Percentiles rank a stretch among this genome's conserved stretches.
Evolutionary conservation across 768 basidiomycete species (phyloP).

Genomic region (Suillus placidus): DNA sequence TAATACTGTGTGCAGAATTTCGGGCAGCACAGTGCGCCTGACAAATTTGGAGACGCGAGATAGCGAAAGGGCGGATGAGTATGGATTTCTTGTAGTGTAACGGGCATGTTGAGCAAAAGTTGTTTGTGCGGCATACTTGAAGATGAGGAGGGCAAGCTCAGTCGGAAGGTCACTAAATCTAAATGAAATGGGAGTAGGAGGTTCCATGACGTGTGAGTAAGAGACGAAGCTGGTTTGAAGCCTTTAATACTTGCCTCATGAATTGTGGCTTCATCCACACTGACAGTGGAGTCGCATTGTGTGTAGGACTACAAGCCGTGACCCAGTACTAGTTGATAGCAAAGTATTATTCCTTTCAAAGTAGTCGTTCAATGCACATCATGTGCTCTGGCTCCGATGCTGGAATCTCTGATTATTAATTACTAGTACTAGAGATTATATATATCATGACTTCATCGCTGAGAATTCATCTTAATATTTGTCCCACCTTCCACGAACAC

Average conservation of each 20-base stretch:
- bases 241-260: background rate
- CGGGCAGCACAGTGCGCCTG: constrained; percentile 38
- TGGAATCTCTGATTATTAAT: no score
- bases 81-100: constrained; percentile 4
- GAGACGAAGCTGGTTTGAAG: background rate
- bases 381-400: no score
- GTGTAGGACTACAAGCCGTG: constrained; percentile 14
- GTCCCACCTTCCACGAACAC: no score
- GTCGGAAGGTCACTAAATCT: constrained; percentile 33
- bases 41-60: constrained; percentile 36
- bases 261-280: background rate
- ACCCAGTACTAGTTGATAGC: background rate
- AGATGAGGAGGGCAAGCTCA: constrained; percentile 40
- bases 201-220: background rate
- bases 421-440: no score
- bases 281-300: background rate
- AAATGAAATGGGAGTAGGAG: constrained; percentile 8
- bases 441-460: no score
- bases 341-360: no score
- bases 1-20: constrained; percentile 23
- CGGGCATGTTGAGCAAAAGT: constrained; percentile 11
- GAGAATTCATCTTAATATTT: no score
- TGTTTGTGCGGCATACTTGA: constrained; percentile 36
- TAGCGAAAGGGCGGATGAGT: constrained; percentile 34
- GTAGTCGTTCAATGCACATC: no score